Evolutionary conservation across 176 grass and related monocot genomes (phyloP).

Genomic region (Elymus sibiricus): DNA sequence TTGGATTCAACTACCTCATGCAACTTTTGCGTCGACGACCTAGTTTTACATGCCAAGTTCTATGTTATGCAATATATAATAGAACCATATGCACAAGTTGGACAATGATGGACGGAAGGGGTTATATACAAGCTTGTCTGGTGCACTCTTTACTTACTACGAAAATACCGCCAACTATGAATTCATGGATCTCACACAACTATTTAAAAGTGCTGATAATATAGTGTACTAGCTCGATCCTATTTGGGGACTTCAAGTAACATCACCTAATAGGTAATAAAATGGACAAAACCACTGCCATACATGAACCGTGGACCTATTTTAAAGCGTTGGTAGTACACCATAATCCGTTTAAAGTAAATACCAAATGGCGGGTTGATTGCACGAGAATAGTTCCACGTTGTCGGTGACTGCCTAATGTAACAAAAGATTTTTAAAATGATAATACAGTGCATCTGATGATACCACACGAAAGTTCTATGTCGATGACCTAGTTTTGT

Average conservation of each 20-base stretch:
- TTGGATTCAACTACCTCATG: neutral
- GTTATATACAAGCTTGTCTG: neutral
- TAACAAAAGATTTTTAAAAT: neutral
- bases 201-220: neutral
- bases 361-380: neutral
- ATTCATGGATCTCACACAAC: neutral
- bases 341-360: neutral
- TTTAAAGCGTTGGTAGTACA: neutral
- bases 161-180: neutral
- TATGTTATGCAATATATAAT: neutral
- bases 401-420: neutral
- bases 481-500: neutral
- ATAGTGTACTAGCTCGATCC: neutral
- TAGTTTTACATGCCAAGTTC: too few species aligned
- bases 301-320: too few species aligned
- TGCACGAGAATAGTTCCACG: neutral
- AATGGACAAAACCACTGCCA: too few species aligned
- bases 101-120: neutral
- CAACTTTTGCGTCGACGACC: neutral
- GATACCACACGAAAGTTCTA: neutral
- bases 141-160: neutral
- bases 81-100: neutral
- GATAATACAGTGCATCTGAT: neutral
- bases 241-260: neutral
- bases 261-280: neutral